These are phyloP conservation scores for Tolypocladium pustulatum DNA, from an alignment of 2,329 filamentous ascomycete species.

Conservation along the genomic window DNA sequence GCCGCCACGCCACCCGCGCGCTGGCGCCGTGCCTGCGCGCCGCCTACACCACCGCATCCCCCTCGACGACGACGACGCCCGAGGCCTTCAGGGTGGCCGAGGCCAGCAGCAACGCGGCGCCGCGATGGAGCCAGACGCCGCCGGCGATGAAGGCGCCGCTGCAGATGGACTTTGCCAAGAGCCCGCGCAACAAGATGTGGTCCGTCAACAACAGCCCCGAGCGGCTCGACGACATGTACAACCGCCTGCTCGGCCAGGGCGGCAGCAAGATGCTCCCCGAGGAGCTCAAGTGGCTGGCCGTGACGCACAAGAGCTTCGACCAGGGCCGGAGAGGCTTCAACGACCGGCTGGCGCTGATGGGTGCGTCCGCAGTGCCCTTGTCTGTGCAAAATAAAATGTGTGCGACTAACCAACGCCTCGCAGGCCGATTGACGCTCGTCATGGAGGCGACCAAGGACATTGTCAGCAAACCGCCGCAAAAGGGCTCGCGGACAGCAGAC, in stretches of 20 bases:
- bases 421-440: slow-evolving; percentile 25
- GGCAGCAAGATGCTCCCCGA: slow-evolving; percentile 70
- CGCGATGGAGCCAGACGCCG: slow-evolving; percentile 64
- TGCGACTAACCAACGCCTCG: not conserved
- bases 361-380: slow-evolving; percentile 35
- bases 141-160: slow-evolving; percentile 59
- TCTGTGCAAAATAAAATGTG: slow-evolving; percentile 3
- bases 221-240: slow-evolving; percentile 68
- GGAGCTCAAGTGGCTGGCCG: slow-evolving; percentile 90
- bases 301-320: slow-evolving; percentile 98
- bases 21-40: slow-evolving; percentile 15
- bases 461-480: slow-evolving; percentile 19
- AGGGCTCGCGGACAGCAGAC: slow-evolving; percentile 23
- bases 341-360: slow-evolving; percentile 80
- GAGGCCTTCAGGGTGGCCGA: slow-evolving; percentile 15
- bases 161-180: slow-evolving; percentile 47
- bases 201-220: slow-evolving; percentile 65
- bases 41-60: slow-evolving; percentile 17
- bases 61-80: slow-evolving; percentile 8
- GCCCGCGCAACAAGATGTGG: slow-evolving; percentile 45
- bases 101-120: slow-evolving; percentile 17
- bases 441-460: slow-evolving; percentile 29
- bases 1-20: slow-evolving; percentile 11
- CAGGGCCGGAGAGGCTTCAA: slow-evolving; percentile 92
- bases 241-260: slow-evolving; percentile 60